Percentiles rank a stretch among this genome's conserved stretches.
phyloP scores from a whole-genome alignment of 441 rosid genomes.

The Gossypium lobatum region DNA sequence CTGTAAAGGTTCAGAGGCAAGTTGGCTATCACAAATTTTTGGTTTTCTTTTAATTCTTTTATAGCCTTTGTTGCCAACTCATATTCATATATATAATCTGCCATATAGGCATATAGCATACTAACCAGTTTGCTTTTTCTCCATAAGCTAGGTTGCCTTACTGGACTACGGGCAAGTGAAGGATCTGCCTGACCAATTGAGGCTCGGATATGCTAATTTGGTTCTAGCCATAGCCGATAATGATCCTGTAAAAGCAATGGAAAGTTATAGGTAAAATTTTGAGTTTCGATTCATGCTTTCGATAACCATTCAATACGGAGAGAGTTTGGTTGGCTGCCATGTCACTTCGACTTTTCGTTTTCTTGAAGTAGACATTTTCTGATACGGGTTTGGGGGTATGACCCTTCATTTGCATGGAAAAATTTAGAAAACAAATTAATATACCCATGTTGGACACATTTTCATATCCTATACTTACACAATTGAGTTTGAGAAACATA shows the following conservation, averaged over 20 bases:
- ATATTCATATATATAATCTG: not conserved
- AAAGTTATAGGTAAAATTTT: constrained; percentile 69
- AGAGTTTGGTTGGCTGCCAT: not conserved
- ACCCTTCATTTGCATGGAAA: no score
- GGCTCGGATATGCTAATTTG: constrained; percentile 88
- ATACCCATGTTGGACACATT: no score
- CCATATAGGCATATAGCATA: not conserved
- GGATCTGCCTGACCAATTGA: constrained; percentile 77
- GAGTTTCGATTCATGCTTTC: not conserved
- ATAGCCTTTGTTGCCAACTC: constrained; percentile 6
- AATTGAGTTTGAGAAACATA: no score
- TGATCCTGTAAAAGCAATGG: constrained; percentile 50
- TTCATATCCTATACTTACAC: no score
- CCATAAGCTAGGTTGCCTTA: constrained; percentile 65
- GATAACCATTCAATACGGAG: not conserved
- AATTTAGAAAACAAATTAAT: no score
- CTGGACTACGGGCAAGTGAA: constrained; percentile 97
- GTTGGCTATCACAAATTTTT: constrained; percentile 25
- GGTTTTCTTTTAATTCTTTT: not conserved
- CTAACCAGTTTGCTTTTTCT: constrained; percentile 19
- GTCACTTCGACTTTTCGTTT: not conserved
- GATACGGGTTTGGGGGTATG: no score
- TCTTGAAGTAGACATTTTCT: no score
- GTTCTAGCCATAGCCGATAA: constrained; percentile 82
- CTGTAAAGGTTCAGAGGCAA: constrained; percentile 86